Evolutionary conservation across 768 basidiomycete genomes (phyloP).

Genomic region (Lentinula boryana): DNA sequence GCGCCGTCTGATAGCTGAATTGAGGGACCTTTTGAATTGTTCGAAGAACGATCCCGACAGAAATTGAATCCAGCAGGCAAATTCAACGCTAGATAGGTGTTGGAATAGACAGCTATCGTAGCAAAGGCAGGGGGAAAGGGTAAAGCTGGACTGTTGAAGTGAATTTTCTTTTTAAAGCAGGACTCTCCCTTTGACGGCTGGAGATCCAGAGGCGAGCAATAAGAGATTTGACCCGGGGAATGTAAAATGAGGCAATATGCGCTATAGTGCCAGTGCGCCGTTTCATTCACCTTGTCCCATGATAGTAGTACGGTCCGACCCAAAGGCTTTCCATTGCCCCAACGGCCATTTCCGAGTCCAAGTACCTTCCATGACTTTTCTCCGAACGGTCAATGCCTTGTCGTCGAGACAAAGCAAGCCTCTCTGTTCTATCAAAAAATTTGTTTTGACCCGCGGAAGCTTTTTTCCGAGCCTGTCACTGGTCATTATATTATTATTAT

Average conservation of each 20-base stretch:
- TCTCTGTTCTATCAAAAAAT: neutral
- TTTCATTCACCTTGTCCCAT: neutral
- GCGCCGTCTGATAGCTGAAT: neutral
- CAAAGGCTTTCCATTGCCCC: neutral
- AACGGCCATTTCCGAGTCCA: neutral
- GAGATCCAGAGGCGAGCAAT: neutral
- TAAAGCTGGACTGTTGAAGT: neutral
- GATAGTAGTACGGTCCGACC: conserved; percentile 1
- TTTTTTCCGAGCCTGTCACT: neutral
- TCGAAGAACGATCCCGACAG: neutral
- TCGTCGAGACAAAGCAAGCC: neutral
- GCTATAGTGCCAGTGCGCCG: neutral
- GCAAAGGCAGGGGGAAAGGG: neutral
- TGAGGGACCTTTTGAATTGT: neutral
- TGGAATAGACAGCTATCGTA: neutral
- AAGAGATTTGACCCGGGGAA: neutral
- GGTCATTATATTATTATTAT: neutral
- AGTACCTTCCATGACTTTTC: neutral
- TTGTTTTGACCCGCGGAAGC: neutral
- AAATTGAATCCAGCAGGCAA: neutral
- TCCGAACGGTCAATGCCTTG: neutral
- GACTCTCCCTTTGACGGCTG: neutral
- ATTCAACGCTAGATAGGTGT: neutral
- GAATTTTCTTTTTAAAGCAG: neutral
- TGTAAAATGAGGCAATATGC: conserved; percentile 3